These are phyloP conservation scores for Mycena capillaripes DNA, from an alignment of 768 basidiomycete species.

Conservation along the genomic window DNA sequence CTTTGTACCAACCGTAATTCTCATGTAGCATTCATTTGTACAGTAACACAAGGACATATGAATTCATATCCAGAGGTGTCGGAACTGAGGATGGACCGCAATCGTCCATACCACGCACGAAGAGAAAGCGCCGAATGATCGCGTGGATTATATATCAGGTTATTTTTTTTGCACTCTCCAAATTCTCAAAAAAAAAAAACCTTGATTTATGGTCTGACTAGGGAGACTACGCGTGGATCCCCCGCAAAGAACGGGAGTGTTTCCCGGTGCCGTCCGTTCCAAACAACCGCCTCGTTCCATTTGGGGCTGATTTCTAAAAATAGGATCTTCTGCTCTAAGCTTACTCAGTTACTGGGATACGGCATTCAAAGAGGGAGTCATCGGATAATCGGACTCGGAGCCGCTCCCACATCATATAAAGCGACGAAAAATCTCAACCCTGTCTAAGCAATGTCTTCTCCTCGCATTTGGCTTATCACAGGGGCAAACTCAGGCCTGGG, in stretches of 20 bases:
- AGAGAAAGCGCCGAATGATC: too few relatives aligned
- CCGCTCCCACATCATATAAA: neutral
- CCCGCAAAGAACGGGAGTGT: too few relatives aligned
- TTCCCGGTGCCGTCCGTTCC: neutral
- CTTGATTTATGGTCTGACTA: too few relatives aligned
- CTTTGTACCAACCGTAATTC: neutral
- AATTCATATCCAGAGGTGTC: too few relatives aligned
- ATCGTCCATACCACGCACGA: too few relatives aligned
- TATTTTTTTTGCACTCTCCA: too few relatives aligned
- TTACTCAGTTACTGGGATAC: neutral
- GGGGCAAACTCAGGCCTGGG: constrained; percentile 46
- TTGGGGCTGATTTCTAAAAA: neutral
- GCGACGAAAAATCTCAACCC: neutral
- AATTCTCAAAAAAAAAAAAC: too few relatives aligned
- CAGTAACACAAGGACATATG: neutral
- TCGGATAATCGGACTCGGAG: neutral
- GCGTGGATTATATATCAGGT: too few relatives aligned
- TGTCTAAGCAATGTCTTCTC: neutral
- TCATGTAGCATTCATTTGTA: neutral
- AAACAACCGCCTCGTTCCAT: constrained; percentile 21
- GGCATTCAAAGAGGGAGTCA: neutral
- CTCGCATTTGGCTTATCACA: constrained; percentile 43
- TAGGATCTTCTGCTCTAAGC: neutral
- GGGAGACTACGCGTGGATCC: too few relatives aligned
- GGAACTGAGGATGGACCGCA: too few relatives aligned